Evolutionary conservation across 306 rosid genomes (phyloP).

Genomic region (Prunus mume): DNA sequence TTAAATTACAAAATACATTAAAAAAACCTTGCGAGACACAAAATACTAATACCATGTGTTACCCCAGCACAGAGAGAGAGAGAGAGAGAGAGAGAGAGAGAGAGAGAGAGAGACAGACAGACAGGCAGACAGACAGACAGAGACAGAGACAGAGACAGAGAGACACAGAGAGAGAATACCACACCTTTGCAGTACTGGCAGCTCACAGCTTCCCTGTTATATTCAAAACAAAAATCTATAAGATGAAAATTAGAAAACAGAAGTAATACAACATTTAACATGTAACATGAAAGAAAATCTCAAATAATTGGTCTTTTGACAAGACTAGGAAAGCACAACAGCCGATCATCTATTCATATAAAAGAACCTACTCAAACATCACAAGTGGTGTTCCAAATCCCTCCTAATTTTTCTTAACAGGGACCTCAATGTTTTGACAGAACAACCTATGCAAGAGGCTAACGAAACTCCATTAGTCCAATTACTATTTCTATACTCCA

Average conservation of each 20-base stretch:
- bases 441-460: background rate
- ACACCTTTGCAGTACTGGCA: slow-evolving; percentile 22
- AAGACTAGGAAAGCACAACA: background rate
- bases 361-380: background rate
- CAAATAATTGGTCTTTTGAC: slow-evolving; percentile 1
- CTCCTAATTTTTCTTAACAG: background rate
- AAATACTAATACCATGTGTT: background rate
- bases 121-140: too few species aligned
- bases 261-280: background rate
- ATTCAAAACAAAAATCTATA: background rate
- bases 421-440: background rate
- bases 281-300: background rate
- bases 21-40: background rate
- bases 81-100: too few species aligned
- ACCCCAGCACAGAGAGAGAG: background rate
- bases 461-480: background rate
- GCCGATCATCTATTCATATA: background rate
- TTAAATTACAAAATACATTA: background rate
- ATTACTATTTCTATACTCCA: background rate
- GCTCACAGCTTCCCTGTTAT: slow-evolving; percentile 24
- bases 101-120: background rate
- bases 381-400: background rate
- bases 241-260: background rate
- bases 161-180: background rate
- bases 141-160: background rate